Base-by-base conservation (phyloP, 2,329 filamentous ascomycete genomes). In the Aspergillus clavatus region DNA sequence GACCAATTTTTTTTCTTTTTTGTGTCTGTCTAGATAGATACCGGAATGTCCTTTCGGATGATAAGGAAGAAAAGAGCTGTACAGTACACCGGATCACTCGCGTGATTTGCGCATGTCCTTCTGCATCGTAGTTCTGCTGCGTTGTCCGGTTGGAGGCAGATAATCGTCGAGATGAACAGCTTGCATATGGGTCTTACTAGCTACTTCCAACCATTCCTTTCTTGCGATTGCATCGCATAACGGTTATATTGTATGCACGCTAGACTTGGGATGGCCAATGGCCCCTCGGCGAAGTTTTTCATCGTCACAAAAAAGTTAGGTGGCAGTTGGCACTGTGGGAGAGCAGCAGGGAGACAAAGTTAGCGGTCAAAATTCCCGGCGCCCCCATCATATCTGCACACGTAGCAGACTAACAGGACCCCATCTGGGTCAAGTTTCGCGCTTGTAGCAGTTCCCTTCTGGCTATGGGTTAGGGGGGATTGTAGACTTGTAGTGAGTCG, bases 361-460 rank as follows among this genome's bases (percentile, higher is more conserved):
- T 51, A 47, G 51, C 47, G 51, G 52, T 51, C 52, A 52, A 51
- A 45, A 36, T 24, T 28, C 38, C 24, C 41, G 14, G 45, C 49
- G 50, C 52, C 60, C 23, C 60, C 60, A 57, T 65, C 58, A 63
- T 50, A 40, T 40, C 49, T 55, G 62, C 60, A 58, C 63, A 67
- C 63, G 63, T 67, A 63, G 62, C 61, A 54, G 43, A 48, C 48
- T 24, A 24, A 24, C 23, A 24, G 23, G 23, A 24, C 54, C 49
- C 52, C 51, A 54, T 50, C 52, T 55, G 47, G 45, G 46, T 57
- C 53, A 38, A 37, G 41, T 54, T 45, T 42, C 42, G 52, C 51
- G 48, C 48, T 49, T 51, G 40, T 47, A 43, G 40, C 42, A 38
- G n/a, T 46, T 45, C 18, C 31, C 7, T 35, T 33, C 44, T 42